Conservation (phyloP, 2,329 filamentous ascomycete species). For the Emergomyces pasteurianus region DNA sequence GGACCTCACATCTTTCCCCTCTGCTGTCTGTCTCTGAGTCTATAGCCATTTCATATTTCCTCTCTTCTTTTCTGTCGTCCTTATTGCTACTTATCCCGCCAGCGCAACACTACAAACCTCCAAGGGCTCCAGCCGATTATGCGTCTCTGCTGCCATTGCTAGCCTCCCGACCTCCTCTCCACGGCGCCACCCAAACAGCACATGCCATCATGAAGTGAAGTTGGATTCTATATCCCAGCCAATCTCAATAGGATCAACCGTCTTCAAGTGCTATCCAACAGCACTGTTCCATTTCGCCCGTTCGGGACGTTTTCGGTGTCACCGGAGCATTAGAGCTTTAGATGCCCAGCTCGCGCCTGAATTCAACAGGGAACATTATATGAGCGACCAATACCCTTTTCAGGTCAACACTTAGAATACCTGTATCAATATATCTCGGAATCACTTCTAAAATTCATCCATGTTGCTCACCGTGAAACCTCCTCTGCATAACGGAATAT, state of each 20-base stretch:
- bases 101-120: background rate
- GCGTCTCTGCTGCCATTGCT: background rate
- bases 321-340: background rate
- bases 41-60: background rate
- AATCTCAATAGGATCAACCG: background rate
- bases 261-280: background rate
- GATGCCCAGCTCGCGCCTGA: background rate
- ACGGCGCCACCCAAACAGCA: background rate
- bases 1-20: background rate
- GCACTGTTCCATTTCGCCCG: background rate
- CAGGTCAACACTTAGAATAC: background rate
- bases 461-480: slow-evolving; percentile 44
- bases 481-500: slow-evolving; percentile 35
- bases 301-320: background rate
- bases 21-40: background rate
- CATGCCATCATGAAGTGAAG: background rate
- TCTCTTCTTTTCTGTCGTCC: background rate
- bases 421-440: background rate
- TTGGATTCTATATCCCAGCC: background rate
- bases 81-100: background rate
- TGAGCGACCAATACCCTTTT: background rate
- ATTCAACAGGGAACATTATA: background rate
- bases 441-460: slow-evolving; percentile 6
- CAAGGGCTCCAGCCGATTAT: background rate
- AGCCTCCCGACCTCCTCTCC: background rate